These are phyloP conservation scores for Magnolia changhungtana DNA, from an alignment of 164 flowering plant species.

Conservation along the genomic window DNA sequence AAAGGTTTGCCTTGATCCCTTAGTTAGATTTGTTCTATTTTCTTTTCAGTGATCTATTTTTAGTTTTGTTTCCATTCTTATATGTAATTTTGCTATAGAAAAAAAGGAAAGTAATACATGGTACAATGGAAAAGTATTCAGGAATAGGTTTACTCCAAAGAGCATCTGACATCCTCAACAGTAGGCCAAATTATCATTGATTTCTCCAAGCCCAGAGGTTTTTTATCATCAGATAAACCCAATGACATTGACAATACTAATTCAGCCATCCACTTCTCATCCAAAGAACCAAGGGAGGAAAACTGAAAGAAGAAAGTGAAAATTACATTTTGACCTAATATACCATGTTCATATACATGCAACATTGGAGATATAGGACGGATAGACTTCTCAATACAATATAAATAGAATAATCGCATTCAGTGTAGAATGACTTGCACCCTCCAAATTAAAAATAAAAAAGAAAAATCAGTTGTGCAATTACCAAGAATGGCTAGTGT, in stretches of 20 bases:
- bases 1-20: too few relatives aligned
- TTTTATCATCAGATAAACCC: constrained; percentile 15
- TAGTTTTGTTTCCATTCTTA: too few relatives aligned
- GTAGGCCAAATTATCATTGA: constrained; percentile 89
- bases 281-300: constrained; percentile 96
- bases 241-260: constrained; percentile 28
- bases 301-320: constrained; percentile 46
- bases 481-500: too few relatives aligned
- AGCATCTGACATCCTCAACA: constrained; percentile 95
- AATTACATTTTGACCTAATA: not conserved
- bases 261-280: constrained; percentile 99
- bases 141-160: constrained; percentile 36
- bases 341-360: not conserved
- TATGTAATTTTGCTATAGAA: too few relatives aligned
- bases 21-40: too few relatives aligned
- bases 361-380: not conserved
- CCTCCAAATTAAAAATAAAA: too few relatives aligned
- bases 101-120: too few relatives aligned
- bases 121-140: not conserved
- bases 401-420: not conserved
- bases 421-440: not conserved
- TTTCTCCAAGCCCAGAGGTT: constrained; percentile 76
- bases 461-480: too few relatives aligned
- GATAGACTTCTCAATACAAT: not conserved
- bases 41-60: too few relatives aligned